A percentile compares a stretch with the other conserved stretches of the same genome.
Evolutionary conservation across 352 stramenopile species (phyloP).

Genomic region (Blastocystis sp.): DNA sequence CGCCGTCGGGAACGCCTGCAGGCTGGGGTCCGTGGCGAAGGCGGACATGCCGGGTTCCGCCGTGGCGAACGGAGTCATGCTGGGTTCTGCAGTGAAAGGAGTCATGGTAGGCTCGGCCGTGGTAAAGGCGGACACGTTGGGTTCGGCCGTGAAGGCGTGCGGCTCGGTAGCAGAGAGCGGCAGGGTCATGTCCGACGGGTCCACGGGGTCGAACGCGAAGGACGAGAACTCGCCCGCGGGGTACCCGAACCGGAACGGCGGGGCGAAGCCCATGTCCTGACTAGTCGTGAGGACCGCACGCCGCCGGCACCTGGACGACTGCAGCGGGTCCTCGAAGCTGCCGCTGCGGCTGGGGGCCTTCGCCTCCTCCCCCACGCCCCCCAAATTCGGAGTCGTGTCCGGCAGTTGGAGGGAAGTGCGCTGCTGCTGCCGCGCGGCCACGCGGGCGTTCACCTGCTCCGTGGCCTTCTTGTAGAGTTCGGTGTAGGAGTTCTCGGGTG

Average conservation of each 20-base stretch:
- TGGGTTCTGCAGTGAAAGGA: not conserved
- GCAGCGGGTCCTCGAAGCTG: not conserved
- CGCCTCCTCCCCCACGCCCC: not conserved
- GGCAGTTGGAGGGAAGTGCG: not conserved
- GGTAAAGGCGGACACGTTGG: not conserved
- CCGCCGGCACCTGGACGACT: not conserved
- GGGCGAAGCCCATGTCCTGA: not conserved
- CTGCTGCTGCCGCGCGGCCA: not conserved
- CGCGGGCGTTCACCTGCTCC: not conserved
- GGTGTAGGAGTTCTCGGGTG: not conserved
- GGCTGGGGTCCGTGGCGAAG: not conserved
- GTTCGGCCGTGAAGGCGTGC: not conserved
- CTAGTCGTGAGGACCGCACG: not conserved
- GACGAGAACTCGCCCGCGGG: not conserved
- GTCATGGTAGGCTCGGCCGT: too few relatives aligned
- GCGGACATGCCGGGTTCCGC: not conserved
- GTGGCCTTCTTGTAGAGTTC: slow-evolving; percentile 45
- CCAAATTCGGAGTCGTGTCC: not conserved
- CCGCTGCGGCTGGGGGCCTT: not conserved
- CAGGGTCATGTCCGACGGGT: not conserved
- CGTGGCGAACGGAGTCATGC: not conserved
- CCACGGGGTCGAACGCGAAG: not conserved
- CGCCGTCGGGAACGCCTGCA: not conserved
- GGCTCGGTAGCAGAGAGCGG: not conserved
- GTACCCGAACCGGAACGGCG: not conserved